Evolutionary conservation across 331 rosid genomes (phyloP), one percentile per base, ranked within the genome.

Genomic region (Ulmus americana): DNA sequence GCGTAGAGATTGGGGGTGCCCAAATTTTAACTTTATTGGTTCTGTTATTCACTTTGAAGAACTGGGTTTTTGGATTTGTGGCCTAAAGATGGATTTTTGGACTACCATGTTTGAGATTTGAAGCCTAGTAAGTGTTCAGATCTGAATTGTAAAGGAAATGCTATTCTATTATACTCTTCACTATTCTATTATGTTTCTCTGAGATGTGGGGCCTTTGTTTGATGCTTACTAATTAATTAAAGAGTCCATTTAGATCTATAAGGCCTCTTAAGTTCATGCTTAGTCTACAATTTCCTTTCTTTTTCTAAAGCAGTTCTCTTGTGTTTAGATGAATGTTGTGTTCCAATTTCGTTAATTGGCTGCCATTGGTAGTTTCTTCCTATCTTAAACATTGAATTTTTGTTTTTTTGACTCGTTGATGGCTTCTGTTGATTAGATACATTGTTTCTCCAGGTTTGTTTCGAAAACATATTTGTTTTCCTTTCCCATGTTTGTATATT

Each of bases 41-140:
- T 56, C 63, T 76, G 28, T 78, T 50, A 63, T 63, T 55, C 63
- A 71, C 64, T 77, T 70, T 49, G 48, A 39, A 71, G 69, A 71
- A 59, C 73, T 70, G 77, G 80, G 79, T 82, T 65, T 65, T 58
- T 74, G 74, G 79, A 74, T 76, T 71, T 74, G 68, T 67, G 70
- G 73, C 74, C 53, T 18, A 40, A 54, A 67, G 61, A 71, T 9
- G 39, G 76, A 81, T 80, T 77, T 85, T 70, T 70, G 6, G 44
- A 64, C 50, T 60, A 55, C 59, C 62, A 44, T 69, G 70, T 55
- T 58, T 60, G 71, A 78, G 83, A 76, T 74, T 78, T 75, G 77
- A 70, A 61, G 70, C 76, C 70, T 41, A 45, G 95, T 85, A 77
- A 85, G 95, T 78, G 55, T 56, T 66, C 86, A 80, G 92, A 90